Percentiles rank a stretch among this genome's conserved stretches.
phyloP scores from a whole-genome alignment of 1,284 basidiomycete genomes.

The Tilletia walkeri region DNA sequence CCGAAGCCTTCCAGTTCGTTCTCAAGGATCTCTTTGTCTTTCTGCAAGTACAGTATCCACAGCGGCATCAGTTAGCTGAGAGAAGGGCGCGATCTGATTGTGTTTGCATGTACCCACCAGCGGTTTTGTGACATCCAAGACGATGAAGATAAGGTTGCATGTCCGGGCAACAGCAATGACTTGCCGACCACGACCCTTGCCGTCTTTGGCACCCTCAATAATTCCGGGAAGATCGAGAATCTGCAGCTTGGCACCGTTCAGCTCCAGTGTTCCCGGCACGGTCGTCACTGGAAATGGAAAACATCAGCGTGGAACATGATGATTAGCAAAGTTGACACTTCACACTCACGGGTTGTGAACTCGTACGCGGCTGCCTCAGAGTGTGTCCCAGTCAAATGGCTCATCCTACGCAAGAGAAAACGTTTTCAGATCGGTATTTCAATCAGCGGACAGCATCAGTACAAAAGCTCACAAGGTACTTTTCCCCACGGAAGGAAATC shows the following conservation, averaged over 20 bases:
- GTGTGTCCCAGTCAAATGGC: slow-evolving; percentile 93
- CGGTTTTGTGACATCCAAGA: slow-evolving; percentile 95
- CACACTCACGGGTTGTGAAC: slow-evolving; percentile 69
- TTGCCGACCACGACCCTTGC: slow-evolving; percentile 95
- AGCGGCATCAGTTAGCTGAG: not conserved
- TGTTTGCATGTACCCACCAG: slow-evolving; percentile 59
- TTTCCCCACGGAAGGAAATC: slow-evolving; percentile 63
- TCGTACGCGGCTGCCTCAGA: slow-evolving; percentile 98
- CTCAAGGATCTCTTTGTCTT: slow-evolving; percentile 89
- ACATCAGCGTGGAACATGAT: not conserved
- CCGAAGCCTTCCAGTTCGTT: slow-evolving; percentile 93
- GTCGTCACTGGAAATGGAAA: slow-evolving; percentile 58
- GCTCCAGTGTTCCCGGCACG: slow-evolving; percentile 91
- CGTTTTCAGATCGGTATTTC: not conserved
- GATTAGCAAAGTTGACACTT: not conserved
- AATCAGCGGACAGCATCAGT: not conserved
- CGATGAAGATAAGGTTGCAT: slow-evolving; percentile 97
- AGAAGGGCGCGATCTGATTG: too few species aligned
- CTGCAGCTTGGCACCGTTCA: slow-evolving; percentile 85
- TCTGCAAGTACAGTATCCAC: slow-evolving; percentile 12
- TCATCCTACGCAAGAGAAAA: slow-evolving; percentile 67
- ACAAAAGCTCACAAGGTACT: slow-evolving; percentile 63
- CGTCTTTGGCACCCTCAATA: slow-evolving; percentile 98
- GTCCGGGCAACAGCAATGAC: slow-evolving; percentile 90
- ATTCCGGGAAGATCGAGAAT: slow-evolving; percentile 76